Evolutionary conservation across 106 monocot species (phyloP).

Genomic region (Apostasia shenzhenica): DNA sequence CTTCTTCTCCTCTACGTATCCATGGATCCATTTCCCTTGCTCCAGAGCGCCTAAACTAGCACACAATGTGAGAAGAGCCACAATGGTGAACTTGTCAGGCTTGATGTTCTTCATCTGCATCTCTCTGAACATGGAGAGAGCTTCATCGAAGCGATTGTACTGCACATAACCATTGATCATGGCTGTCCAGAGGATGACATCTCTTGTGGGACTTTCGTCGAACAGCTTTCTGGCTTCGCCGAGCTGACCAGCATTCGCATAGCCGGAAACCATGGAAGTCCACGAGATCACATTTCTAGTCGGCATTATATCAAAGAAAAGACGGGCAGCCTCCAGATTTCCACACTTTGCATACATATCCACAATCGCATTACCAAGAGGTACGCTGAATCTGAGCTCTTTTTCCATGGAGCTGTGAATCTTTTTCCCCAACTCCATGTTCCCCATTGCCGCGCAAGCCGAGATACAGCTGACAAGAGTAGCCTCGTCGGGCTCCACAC

Average conservation of each 20-base stretch:
- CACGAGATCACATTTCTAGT: slow-evolving; percentile 28
- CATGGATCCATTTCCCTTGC: slow-evolving; percentile 40
- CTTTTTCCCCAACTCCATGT: slow-evolving; percentile 30
- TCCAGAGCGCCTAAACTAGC: slow-evolving; percentile 41
- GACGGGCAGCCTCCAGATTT: slow-evolving; percentile 10
- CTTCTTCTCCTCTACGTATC: slow-evolving; percentile 22
- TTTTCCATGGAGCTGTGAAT: slow-evolving; percentile 21
- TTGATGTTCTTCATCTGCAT: slow-evolving; percentile 30
- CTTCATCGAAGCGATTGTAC: slow-evolving; percentile 21
- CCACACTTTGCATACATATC: slow-evolving; percentile 37
- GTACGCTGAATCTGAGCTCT: slow-evolving; percentile 10
- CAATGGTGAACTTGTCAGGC: slow-evolving; percentile 38
- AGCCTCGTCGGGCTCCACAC: slow-evolving; percentile 30
- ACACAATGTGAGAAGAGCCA: slow-evolving; percentile 44
- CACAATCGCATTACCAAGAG: slow-evolving; percentile 40
- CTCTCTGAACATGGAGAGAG: slow-evolving; percentile 27
- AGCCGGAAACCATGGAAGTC: slow-evolving; percentile 29
- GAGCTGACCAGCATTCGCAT: slow-evolving; percentile 17
- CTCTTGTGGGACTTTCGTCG: slow-evolving; percentile 17
- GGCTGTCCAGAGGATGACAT: slow-evolving; percentile 37
- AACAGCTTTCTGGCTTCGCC: slow-evolving; percentile 27
- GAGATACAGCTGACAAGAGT: slow-evolving; percentile 44
- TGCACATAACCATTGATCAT: slow-evolving; percentile 38
- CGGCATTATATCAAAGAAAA: slow-evolving; percentile 18
- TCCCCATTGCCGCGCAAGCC: slow-evolving; percentile 22